Evolutionary conservation across 139 green algal genomes (phyloP).

Genomic region (Chlamydomonas asymmetrica): DNA sequence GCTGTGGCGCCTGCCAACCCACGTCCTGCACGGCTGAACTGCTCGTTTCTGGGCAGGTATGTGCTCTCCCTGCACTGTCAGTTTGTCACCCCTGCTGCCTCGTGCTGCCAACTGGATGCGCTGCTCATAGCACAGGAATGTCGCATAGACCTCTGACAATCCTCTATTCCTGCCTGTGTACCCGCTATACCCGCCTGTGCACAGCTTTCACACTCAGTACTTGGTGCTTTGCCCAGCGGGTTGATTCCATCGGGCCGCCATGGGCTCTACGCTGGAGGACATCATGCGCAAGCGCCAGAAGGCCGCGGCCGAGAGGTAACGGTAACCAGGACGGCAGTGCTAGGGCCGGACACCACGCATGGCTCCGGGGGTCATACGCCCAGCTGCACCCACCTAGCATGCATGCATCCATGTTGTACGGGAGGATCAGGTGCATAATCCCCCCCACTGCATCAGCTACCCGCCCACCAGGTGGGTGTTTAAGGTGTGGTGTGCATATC

Average conservation of each 20-base stretch:
- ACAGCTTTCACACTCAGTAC: not conserved
- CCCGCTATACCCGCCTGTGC: not conserved
- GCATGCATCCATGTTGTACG: too few species aligned
- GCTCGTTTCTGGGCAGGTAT: not conserved
- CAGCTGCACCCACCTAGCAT: too few species aligned
- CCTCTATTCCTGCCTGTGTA: not conserved
- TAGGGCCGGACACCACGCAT: not conserved
- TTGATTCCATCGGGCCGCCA: not conserved
- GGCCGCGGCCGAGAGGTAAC: slow-evolving; percentile 63
- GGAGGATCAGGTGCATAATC: too few species aligned
- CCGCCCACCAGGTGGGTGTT: too few species aligned
- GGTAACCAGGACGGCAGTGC: slow-evolving; percentile 15
- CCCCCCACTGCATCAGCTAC: too few species aligned
- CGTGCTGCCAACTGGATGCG: not conserved
- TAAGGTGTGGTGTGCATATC: too few species aligned
- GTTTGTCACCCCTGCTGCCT: not conserved
- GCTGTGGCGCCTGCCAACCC: not conserved
- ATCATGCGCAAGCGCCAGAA: slow-evolving; percentile 83
- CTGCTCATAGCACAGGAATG: not conserved
- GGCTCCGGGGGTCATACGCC: too few species aligned
- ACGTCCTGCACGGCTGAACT: not conserved
- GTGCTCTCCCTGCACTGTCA: not conserved
- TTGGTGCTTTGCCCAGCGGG: not conserved
- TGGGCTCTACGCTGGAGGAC: slow-evolving; percentile 67
- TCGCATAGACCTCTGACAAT: slow-evolving; percentile 3